Percentiles rank a stretch among this genome's conserved stretches.
Conservation (phyloP, 2,329 filamentous ascomycete genomes). For the Pseudopithomyces maydicus region DNA sequence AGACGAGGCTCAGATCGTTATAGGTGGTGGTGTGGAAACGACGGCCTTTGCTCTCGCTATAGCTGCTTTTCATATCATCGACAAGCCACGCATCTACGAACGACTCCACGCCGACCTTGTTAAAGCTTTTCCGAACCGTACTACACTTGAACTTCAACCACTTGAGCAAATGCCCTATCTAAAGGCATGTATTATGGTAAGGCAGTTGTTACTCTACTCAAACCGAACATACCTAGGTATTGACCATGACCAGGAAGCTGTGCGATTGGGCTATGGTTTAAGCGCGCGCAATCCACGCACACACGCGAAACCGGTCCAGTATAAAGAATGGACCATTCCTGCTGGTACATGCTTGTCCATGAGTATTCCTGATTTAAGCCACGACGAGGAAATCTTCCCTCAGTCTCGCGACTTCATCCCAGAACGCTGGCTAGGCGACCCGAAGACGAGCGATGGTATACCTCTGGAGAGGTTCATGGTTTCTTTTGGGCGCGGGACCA, state of each 20-base stretch:
- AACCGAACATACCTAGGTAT: too few relatives aligned
- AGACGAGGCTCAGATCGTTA: constrained; percentile 46
- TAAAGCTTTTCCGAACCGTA: constrained; percentile 30
- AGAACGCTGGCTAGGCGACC: constrained; percentile 47
- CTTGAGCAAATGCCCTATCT: constrained; percentile 35
- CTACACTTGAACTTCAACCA: constrained; percentile 24
- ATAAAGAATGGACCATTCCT: constrained; percentile 37
- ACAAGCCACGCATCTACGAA: constrained; percentile 34
- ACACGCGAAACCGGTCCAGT: constrained; percentile 24
- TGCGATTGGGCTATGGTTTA: constrained; percentile 46
- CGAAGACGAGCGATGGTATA: constrained; percentile 34
- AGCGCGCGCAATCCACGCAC: constrained; percentile 46
- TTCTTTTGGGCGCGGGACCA: constrained; percentile 48
- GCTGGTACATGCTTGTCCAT: constrained; percentile 45
- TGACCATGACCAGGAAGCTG: constrained; percentile 23
- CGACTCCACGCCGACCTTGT: constrained; percentile 39
- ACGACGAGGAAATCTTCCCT: constrained; percentile 46
- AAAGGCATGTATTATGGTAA: constrained; percentile 27
- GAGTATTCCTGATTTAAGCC: constrained; percentile 42
- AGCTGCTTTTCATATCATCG: constrained; percentile 40
- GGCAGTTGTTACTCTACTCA: too few relatives aligned
- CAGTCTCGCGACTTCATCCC: constrained; percentile 42
- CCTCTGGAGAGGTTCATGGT: constrained; percentile 48
- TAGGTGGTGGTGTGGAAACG: constrained; percentile 48
- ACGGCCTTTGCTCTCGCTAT: constrained; percentile 40